Conservation (phyloP, 768 basidiomycete species). For the Grammothele lineata region DNA sequence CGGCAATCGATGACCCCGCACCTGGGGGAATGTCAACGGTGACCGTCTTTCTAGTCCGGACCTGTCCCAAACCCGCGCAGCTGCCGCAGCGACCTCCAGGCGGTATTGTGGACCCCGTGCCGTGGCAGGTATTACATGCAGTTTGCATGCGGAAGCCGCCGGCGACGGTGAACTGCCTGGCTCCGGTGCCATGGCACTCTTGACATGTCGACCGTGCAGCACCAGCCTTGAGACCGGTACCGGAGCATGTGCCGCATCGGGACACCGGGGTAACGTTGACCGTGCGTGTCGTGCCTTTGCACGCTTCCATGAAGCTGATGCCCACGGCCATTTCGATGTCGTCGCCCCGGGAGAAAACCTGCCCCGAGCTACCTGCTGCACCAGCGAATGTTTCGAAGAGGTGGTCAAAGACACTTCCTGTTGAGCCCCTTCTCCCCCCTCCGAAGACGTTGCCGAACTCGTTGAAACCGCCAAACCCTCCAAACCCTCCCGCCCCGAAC, state of each 20-base stretch:
- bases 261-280: constrained; percentile 77
- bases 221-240: constrained; percentile 82
- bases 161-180: constrained; percentile 84
- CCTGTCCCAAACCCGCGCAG: constrained; percentile 86
- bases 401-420: constrained; percentile 75
- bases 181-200: constrained; percentile 82
- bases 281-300: constrained; percentile 77
- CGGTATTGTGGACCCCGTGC: constrained; percentile 77
- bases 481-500: constrained; percentile 50
- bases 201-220: constrained; percentile 76
- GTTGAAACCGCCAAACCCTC: constrained; percentile 64
- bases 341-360: constrained; percentile 56
- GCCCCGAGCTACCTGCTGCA: constrained; percentile 23
- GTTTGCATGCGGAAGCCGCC: constrained; percentile 96
- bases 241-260: constrained; percentile 80
- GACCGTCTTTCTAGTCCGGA: constrained; percentile 72
- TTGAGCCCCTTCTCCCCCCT: constrained; percentile 30
- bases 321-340: constrained; percentile 78
- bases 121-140: constrained; percentile 80
- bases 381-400: constrained; percentile 69
- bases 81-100: constrained; percentile 70
- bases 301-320: constrained; percentile 91
- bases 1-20: constrained; percentile 23
- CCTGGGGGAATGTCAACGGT: constrained; percentile 85
- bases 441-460: constrained; percentile 61